These are phyloP conservation scores for Botryotinia narcissicola DNA, from an alignment of 2,329 filamentous ascomycete species.

Conservation along the genomic window DNA sequence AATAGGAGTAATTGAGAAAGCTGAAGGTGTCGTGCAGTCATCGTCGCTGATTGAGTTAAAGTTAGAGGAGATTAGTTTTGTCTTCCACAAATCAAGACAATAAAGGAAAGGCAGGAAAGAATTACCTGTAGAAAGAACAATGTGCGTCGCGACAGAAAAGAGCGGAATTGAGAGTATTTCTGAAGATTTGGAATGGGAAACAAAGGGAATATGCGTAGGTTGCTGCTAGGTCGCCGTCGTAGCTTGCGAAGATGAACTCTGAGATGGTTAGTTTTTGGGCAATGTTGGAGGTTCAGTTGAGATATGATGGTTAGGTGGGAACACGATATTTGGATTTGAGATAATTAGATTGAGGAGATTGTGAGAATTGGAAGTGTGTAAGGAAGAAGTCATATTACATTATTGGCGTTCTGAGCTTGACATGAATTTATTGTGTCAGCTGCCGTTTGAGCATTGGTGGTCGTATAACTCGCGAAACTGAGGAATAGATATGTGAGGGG, in stretches of 20 bases:
- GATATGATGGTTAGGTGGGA: not conserved
- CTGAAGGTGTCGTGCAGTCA: not conserved
- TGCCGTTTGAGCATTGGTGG: not conserved
- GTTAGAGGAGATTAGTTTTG: not conserved
- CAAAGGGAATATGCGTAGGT: not conserved
- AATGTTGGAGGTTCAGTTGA: not conserved
- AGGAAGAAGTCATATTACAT: not conserved
- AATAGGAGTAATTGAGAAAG: not conserved
- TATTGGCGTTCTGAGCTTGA: not conserved
- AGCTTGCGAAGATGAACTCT: not conserved
- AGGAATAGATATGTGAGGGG: not conserved
- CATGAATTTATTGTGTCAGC: not conserved
- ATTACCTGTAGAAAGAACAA: not conserved
- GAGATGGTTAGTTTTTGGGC: not conserved
- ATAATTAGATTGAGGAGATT: too few relatives aligned
- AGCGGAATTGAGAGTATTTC: not conserved
- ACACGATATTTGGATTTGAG: rapidly evolving
- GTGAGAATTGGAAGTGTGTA: too few relatives aligned
- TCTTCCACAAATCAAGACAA: not conserved
- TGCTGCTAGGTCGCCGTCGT: not conserved
- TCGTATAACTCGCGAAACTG: not conserved
- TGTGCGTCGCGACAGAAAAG: not conserved
- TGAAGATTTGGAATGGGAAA: not conserved
- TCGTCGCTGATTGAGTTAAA: not conserved
- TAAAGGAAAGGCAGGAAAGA: rapidly evolving